phyloP scores from a whole-genome alignment of 129 eudicot genomes.

The Artemisia argyi region DNA sequence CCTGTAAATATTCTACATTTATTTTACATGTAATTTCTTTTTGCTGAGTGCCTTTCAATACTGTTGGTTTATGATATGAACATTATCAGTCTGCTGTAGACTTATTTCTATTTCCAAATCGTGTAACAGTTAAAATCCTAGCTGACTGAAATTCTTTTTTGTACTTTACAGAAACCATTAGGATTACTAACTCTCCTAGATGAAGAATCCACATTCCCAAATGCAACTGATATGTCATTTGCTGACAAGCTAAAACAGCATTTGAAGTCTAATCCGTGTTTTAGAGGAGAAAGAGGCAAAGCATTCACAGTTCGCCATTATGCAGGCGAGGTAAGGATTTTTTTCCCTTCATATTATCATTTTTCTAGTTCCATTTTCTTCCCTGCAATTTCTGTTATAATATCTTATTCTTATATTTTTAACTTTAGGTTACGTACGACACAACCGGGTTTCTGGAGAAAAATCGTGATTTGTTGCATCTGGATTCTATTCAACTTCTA shows the following conservation, averaged over 20 bases:
- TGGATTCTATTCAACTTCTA: constrained; percentile 64
- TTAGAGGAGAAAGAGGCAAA: constrained; percentile 78
- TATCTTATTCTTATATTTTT: neutral
- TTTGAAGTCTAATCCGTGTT: constrained; percentile 57
- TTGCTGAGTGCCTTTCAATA: neutral
- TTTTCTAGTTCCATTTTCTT: constrained; percentile 15
- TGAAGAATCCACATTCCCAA: constrained; percentile 92
- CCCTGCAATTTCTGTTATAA: no score
- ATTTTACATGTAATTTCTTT: neutral
- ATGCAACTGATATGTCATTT: constrained; percentile 74
- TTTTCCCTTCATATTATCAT: neutral
- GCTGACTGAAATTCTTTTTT: constrained; percentile 7
- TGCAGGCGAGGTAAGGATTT: constrained; percentile 79
- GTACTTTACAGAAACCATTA: constrained; percentile 72
- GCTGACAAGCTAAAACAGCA: constrained; percentile 85
- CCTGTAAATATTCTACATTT: neutral
- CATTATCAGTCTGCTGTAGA: neutral
- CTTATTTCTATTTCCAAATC: no score
- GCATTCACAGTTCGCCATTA: constrained; percentile 79
- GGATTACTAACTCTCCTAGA: constrained; percentile 72
- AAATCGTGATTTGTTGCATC: constrained; percentile 66
- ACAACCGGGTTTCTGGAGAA: constrained; percentile 80
- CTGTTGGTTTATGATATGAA: constrained; percentile 4
- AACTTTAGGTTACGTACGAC: constrained; percentile 59
- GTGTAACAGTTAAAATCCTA: neutral